Evolutionary conservation across 768 basidiomycete genomes (phyloP), one percentile per base, ranked within the genome.

Genomic region (Mycena vitilis): DNA sequence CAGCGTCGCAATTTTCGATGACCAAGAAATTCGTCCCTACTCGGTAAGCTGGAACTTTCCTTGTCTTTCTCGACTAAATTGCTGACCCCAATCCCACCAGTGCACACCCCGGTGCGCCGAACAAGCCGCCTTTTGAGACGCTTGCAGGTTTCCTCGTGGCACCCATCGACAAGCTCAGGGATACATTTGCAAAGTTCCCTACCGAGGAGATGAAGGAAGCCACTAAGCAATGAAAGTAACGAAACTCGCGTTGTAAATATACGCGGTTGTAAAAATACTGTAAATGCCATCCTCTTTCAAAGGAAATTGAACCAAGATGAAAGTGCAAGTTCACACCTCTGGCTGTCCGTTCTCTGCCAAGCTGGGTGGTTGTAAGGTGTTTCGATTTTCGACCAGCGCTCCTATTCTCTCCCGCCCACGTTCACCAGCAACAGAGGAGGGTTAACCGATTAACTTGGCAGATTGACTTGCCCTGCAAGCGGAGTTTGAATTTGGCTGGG

Each of bases 1-100:
- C 87, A 0, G 87, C 88, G 1, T 64, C 68, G 25, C 78, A 72
- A 36, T 91, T 90, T 78, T 81, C 76, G 69, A 77, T 81, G 58
- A 89, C 88, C 4, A 91, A 91, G 80, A 85, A 86, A 68, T 88
- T 89, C 68, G 88, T 81, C 5, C 89, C 89, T 0, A 90, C 89
- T 9, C 80, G 86, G 88, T 87, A 23, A 12, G 84, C 76, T 25
- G 15, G 3, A 22, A 10, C 13, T 37, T 42, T 9, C 18, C 53
- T 34, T 42, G 30, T n/a, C 11, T 45, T 9, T 16, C 58, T 23
- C 5, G 15, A 13, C 38, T 6, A 40, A 13, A 7, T 25, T 70
- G 30, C 65, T 16, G 15, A 38, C 23, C 40, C 45, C 30, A 16
- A 16, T 45, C 11, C 37, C 2, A 68, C 1, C 70, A 88, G 87